These are phyloP conservation scores for Aspergillus panamensis DNA, from an alignment of 495 filamentous ascomycete species.

Conservation along the genomic window DNA sequence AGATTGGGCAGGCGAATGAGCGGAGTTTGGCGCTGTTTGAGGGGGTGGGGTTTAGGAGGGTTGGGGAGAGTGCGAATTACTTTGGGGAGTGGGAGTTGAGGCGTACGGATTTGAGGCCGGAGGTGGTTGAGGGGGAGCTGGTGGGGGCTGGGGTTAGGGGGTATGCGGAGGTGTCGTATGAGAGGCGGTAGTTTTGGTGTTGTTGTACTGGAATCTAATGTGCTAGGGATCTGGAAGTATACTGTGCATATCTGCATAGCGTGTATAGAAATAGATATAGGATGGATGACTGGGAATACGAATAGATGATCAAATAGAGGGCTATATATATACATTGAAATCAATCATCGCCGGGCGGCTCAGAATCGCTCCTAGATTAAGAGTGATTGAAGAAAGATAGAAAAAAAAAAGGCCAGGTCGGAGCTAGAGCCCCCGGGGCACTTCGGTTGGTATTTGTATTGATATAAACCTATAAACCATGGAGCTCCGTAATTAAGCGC, in stretches of 20 bases:
- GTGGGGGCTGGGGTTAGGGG: constrained; percentile 31
- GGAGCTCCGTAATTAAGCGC: constrained; percentile 21
- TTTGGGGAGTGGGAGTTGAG: constrained; percentile 65
- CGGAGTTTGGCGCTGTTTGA: constrained; percentile 60
- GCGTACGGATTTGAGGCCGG: constrained; percentile 31
- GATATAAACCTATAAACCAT: too few species aligned
- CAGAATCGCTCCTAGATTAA: background rate
- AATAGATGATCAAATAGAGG: background rate
- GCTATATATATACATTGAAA: background rate
- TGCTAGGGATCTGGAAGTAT: too few species aligned
- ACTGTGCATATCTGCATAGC: too few species aligned
- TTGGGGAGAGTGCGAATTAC: constrained; percentile 52
- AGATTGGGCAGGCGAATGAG: constrained; percentile 55
- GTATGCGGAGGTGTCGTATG: constrained; percentile 44
- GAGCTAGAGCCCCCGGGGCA: background rate
- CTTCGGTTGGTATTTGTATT: background rate
- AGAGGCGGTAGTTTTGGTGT: constrained; percentile 14
- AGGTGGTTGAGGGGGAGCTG: constrained; percentile 24
- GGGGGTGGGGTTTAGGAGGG: constrained; percentile 51
- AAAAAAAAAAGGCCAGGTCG: background rate
- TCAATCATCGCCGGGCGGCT: background rate
- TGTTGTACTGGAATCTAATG: too few species aligned
- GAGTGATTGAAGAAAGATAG: background rate
- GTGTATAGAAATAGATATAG: background rate
- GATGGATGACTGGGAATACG: background rate